These are phyloP conservation scores for Penicillium crustosum DNA, from an alignment of 2,329 filamentous ascomycete genomes.

Conservation along the genomic window DNA sequence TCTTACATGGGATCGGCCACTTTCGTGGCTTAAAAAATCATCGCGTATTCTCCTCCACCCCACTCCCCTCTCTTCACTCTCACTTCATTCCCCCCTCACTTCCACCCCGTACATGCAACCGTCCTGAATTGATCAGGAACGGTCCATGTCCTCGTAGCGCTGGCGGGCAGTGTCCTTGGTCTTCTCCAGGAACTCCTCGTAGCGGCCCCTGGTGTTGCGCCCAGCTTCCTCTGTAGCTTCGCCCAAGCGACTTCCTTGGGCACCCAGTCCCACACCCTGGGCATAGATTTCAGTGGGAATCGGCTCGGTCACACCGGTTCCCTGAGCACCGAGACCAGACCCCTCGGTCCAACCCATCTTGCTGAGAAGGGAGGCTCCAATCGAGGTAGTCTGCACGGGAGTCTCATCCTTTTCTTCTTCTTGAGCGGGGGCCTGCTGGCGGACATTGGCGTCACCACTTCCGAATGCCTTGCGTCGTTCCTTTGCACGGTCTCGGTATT, in stretches of 20 bases:
- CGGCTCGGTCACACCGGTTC: conserved; percentile 49
- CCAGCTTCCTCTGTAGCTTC: conserved; percentile 51
- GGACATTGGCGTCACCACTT: conserved; percentile 24
- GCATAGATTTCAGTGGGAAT: conserved; percentile 52
- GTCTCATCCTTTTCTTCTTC: conserved; percentile 35
- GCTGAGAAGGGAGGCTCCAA: conserved; percentile 51
- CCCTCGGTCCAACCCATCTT: conserved; percentile 54
- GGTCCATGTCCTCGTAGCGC: conserved; percentile 47
- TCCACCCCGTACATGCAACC: conserved; percentile 10
- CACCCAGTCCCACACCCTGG: conserved; percentile 51
- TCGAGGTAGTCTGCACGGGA: conserved; percentile 39
- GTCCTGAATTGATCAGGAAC: conserved; percentile 5
- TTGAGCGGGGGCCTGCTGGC: conserved; percentile 25
- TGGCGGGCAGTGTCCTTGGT: conserved; percentile 49
- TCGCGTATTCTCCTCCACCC: neutral
- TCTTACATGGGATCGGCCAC: neutral
- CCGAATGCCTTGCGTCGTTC: conserved; percentile 49
- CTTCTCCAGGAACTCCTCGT: conserved; percentile 50
- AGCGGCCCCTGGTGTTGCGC: conserved; percentile 49
- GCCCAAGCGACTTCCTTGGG: conserved; percentile 50
- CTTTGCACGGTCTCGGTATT: conserved; percentile 50
- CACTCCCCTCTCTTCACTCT: neutral
- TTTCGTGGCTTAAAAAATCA: neutral
- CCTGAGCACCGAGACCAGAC: conserved; percentile 49
- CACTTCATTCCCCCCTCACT: neutral